Percentiles rank a stretch among this genome's conserved stretches.
These are phyloP conservation scores for Cucurbita ficifolia DNA, from an alignment of 306 rosid genomes.

Conservation along the genomic window DNA sequence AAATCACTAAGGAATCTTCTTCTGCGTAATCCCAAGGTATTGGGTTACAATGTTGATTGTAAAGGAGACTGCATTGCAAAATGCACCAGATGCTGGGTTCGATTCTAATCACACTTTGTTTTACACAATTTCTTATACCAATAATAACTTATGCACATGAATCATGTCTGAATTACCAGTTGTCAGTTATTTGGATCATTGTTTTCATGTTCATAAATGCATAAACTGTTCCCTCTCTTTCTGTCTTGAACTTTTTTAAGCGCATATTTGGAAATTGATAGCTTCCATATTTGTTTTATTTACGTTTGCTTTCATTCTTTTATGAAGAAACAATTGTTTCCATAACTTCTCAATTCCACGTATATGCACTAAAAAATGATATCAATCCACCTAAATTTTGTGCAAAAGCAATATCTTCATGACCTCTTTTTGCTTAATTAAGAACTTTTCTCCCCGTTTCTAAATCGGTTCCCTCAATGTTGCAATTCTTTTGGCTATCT, in stretches of 20 bases:
- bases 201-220: neutral
- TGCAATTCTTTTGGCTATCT: neutral
- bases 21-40: constrained; percentile 70
- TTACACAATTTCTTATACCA: neutral
- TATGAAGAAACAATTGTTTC: neutral
- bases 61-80: constrained; percentile 89
- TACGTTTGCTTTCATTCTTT: neutral
- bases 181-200: neutral
- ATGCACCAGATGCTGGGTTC: constrained; percentile 95
- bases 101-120: constrained; percentile 34
- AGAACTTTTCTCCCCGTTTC: neutral
- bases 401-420: neutral
- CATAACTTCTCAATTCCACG: neutral
- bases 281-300: neutral
- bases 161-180: neutral
- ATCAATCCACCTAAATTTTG: neutral
- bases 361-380: neutral
- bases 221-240: neutral
- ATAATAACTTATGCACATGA: neutral
- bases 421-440: no score
- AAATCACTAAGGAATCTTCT: constrained; percentile 65
- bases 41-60: constrained; percentile 82
- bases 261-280: neutral
- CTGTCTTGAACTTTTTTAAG: neutral
- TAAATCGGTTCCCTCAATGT: neutral